These are phyloP conservation scores for Lactarius sanguifluus DNA, from an alignment of 768 basidiomycete genomes.

Conservation along the genomic window DNA sequence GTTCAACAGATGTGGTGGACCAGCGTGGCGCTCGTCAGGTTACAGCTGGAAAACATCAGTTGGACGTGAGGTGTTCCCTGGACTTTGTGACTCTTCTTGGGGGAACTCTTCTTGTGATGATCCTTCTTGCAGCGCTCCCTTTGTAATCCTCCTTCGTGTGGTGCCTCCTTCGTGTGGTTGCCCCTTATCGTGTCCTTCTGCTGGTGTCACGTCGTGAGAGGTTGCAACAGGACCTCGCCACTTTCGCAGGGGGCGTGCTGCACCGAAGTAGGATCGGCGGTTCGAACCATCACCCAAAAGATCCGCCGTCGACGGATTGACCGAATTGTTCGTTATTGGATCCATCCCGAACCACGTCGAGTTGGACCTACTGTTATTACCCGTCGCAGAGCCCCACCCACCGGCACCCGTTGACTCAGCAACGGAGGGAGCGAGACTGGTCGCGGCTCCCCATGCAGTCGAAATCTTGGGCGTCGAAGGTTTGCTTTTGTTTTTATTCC, in stretches of 20 bases:
- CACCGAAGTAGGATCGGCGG: background rate
- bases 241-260: background rate
- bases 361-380: conserved; percentile 19
- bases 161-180: background rate
- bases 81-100: background rate
- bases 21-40: conserved; percentile 1
- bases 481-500: conserved; percentile 17
- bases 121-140: background rate
- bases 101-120: background rate
- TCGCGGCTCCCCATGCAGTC: conserved; percentile 5
- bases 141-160: background rate
- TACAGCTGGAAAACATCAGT: conserved; percentile 13
- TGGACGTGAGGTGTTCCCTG: conserved; percentile 12
- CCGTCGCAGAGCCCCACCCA: conserved; percentile 26
- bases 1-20: conserved; percentile 9
- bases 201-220: background rate
- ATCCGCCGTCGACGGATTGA: conserved; percentile 14
- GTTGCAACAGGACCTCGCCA: background rate
- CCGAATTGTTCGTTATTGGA: background rate
- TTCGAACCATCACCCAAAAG: conserved; percentile 5
- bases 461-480: conserved; percentile 2
- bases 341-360: background rate
- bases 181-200: background rate
- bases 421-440: conserved; percentile 2
- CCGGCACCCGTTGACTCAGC: conserved; percentile 8